A percentile compares a stretch with the other conserved stretches of the same genome.
Conservation (phyloP, 1,284 basidiomycete species). For the Sanghuangporus weigelae region DNA sequence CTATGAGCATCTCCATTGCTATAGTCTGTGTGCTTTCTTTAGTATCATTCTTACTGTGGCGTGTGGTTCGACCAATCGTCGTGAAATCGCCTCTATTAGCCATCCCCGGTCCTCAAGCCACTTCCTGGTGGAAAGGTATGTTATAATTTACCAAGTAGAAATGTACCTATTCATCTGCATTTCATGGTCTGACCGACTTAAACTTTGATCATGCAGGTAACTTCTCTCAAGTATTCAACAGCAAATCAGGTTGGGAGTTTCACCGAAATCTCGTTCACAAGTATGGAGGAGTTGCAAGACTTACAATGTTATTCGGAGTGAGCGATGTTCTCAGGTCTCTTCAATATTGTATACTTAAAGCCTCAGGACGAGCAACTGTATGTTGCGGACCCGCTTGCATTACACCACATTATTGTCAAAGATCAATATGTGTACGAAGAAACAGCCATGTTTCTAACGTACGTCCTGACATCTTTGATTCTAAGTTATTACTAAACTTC, state of each 20-base stretch:
- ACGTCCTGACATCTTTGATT: not conserved
- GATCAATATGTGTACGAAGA: conserved; percentile 29
- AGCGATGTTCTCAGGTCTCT: not conserved
- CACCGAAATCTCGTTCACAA: conserved; percentile 15
- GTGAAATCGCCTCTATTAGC: conserved; percentile 2
- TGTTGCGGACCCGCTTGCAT: conserved; percentile 22
- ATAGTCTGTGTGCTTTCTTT: not conserved
- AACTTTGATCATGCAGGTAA: conserved; percentile 3
- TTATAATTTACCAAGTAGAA: not conserved
- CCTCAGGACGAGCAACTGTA: conserved; percentile 18
- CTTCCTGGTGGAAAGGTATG: conserved; percentile 18
- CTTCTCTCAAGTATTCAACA: conserved; percentile 11
- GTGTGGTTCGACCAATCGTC: conserved; percentile 5
- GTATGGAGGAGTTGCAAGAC: conserved; percentile 19
- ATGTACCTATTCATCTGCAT: not conserved
- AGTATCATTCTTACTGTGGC: conserved; percentile 6
- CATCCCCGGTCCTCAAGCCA: conserved; percentile 13
- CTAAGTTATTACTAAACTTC: not conserved
- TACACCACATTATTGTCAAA: conserved; percentile 29
- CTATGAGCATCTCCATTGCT: not conserved
- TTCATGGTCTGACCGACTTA: not conserved
- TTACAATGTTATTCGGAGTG: conserved; percentile 20
- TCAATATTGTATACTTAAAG: not conserved
- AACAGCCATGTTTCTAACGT: conserved; percentile 21
- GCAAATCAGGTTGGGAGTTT: conserved; percentile 16